These are phyloP conservation scores for Simmondsia chinensis DNA, from an alignment of 148 eudicot genomes.

Conservation along the genomic window DNA sequence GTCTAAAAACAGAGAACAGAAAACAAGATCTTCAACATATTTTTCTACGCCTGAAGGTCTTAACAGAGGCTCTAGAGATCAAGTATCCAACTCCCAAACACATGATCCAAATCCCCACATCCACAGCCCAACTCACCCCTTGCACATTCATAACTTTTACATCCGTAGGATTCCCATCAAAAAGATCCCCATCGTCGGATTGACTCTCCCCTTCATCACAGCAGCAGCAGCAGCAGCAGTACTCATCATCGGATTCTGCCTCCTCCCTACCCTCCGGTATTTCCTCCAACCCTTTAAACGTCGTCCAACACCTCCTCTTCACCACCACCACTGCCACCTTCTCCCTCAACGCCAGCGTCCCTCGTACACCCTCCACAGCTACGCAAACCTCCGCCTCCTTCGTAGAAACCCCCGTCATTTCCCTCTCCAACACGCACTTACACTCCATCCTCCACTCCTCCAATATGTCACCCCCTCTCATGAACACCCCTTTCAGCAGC, in stretches of 20 bases:
- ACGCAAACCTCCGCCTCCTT: conserved; percentile 24
- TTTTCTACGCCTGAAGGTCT: conserved; percentile 13
- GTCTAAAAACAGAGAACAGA: not conserved
- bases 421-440: conserved; percentile 17
- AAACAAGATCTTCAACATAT: not conserved
- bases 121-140: conserved; percentile 53
- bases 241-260: conserved; percentile 15
- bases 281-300: conserved; percentile 25
- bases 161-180: too few relatives aligned
- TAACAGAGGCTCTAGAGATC: conserved; percentile 46
- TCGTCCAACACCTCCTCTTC: conserved; percentile 19
- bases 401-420: conserved; percentile 10
- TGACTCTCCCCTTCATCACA: not conserved
- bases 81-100: conserved; percentile 57
- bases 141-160: conserved; percentile 28
- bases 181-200: conserved; percentile 15
- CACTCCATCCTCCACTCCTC: conserved; percentile 43
- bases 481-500: conserved; percentile 38
- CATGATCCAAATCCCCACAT: conserved; percentile 59
- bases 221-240: conserved; percentile 4
- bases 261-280: conserved; percentile 54
- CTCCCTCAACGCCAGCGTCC: conserved; percentile 13
- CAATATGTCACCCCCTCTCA: conserved; percentile 21
- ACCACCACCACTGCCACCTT: conserved; percentile 24
- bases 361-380: conserved; percentile 17